Evolutionary conservation across 1,139 yeast species (phyloP).

Genomic region (Debaryomyces udenii): DNA sequence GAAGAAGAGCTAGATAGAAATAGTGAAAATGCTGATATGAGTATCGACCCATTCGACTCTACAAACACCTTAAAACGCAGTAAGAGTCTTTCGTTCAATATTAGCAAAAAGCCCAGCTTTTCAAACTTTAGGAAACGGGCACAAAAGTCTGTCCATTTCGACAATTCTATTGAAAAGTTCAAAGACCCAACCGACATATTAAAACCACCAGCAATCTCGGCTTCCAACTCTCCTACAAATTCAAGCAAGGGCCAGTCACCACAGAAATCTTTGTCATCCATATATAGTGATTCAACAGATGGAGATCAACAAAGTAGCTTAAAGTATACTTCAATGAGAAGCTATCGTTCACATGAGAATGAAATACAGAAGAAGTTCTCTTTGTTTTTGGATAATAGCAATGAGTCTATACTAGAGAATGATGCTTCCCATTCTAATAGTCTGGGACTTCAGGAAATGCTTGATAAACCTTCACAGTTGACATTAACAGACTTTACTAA

Average conservation of each 20-base stretch:
- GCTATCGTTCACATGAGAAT: slow-evolving; percentile 11
- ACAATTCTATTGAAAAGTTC: not conserved
- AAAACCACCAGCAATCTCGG: not conserved
- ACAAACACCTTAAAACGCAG: slow-evolving; percentile 12
- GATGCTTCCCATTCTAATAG: not conserved
- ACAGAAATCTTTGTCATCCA: slow-evolving; percentile 11
- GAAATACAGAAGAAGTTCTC: slow-evolving; percentile 11
- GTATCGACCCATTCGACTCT: slow-evolving; percentile 16
- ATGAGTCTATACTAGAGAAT: not conserved
- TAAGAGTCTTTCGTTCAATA: slow-evolving; percentile 13
- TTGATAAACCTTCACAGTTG: not conserved
- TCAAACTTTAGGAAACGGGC: slow-evolving; percentile 10
- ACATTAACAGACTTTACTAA: too few species aligned
- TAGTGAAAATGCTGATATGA: slow-evolving; percentile 12
- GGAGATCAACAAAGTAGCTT: not conserved
- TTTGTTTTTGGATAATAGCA: slow-evolving; percentile 9
- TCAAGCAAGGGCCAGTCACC: slow-evolving; percentile 3
- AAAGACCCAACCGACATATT: not conserved
- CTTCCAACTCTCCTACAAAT: not conserved
- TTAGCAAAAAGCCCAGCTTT: slow-evolving; percentile 13
- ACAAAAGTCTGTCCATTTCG: slow-evolving; percentile 14
- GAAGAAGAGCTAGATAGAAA: slow-evolving; percentile 12
- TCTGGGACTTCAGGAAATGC: too few species aligned
- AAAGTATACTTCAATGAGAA: slow-evolving; percentile 8
- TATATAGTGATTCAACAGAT: slow-evolving; percentile 9